phyloP scores from a whole-genome alignment of 306 rosid genomes.

The Calophaca sinica region DNA sequence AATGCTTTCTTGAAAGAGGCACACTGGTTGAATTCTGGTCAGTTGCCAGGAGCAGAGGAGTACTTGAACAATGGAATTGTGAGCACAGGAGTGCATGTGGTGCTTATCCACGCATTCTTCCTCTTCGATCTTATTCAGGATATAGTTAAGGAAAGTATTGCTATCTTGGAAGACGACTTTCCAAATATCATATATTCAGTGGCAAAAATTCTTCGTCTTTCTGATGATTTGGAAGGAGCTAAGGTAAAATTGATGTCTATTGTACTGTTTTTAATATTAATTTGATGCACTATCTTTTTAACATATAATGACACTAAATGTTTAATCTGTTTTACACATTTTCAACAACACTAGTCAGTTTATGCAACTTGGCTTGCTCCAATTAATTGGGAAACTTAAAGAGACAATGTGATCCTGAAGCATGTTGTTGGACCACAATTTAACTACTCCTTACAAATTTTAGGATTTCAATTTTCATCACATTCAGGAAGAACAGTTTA shows the following conservation, averaged over 20 bases:
- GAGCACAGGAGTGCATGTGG: conserved; percentile 61
- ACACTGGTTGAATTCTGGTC: conserved; percentile 50
- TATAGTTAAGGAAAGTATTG: conserved; percentile 43
- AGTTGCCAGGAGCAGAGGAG: conserved; percentile 50
- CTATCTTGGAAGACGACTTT: conserved; percentile 42
- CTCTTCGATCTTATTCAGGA: conserved; percentile 46
- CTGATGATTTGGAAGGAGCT: conserved; percentile 52
- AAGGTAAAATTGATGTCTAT: conserved; percentile 5
- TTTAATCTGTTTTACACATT: too few relatives aligned
- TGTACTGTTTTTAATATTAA: not conserved
- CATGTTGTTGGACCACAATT: too few relatives aligned
- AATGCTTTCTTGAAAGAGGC: conserved; percentile 60
- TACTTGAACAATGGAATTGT: conserved; percentile 59
- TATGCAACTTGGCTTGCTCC: too few relatives aligned
- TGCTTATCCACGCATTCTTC: conserved; percentile 53
- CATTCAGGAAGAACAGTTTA: too few relatives aligned
- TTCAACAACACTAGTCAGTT: too few relatives aligned
- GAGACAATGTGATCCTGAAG: too few relatives aligned
- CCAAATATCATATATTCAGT: conserved; percentile 40
- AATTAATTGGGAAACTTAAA: too few relatives aligned
- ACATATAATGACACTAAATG: too few relatives aligned
- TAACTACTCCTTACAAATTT: too few relatives aligned
- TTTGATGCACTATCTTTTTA: too few relatives aligned
- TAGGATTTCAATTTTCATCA: too few relatives aligned
- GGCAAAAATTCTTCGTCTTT: conserved; percentile 51